Evolutionary conservation across 2,329 filamentous ascomycete species (phyloP), one percentile per base, ranked within the genome.

Genomic region (Aspergillus uvarum): DNA sequence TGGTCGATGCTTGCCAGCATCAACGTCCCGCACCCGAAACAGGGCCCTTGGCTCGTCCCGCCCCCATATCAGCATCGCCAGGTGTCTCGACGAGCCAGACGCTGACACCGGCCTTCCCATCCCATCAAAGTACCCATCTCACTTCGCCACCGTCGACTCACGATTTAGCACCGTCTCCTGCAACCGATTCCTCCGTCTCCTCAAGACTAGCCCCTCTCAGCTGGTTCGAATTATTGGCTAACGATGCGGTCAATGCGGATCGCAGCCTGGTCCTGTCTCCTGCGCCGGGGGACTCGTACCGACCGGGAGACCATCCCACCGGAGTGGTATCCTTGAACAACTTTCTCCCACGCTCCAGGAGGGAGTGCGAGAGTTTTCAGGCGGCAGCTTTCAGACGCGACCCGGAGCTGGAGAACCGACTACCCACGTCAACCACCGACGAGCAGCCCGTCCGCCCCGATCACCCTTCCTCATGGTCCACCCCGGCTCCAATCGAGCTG

Each of bases 141-240:
- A 51, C 47, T 4, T 59, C 48, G 31, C 63, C 42, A n/a, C 42
- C 22, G 1, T 60, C 63, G 0, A 53, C 54, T 7, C 58, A 60
- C 32, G 61, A 61, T 7, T 64, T 62, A 49, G 60, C 61, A 4
- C 58, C 63, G 5, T 70, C 69, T 14, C 67, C 67, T n/a, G 67
- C 63, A 7, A 76, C 76, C 2, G 65, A 76, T 6, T 75, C 74
- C 12, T 74, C 74, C n/a, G 71, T 55, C 8, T 66, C 67, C 1
- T 63, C 75, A 14, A 76, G 79, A 49, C 73, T 76, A 14, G 80
- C 79, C n/a, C 79, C 80, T 5, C 67, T 80, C 53, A 76, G 79
- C 62, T 82, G 80, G 78, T 82, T 81, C 62, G 80, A 80, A 51
- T 67, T 82, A 2, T 50, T 70, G 26, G 66, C 67, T 0, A 66